A percentile compares a stretch with the other conserved stretches of the same genome.
Conservation (phyloP, 306 rosid species). For the Gastrolobium villosum region DNA sequence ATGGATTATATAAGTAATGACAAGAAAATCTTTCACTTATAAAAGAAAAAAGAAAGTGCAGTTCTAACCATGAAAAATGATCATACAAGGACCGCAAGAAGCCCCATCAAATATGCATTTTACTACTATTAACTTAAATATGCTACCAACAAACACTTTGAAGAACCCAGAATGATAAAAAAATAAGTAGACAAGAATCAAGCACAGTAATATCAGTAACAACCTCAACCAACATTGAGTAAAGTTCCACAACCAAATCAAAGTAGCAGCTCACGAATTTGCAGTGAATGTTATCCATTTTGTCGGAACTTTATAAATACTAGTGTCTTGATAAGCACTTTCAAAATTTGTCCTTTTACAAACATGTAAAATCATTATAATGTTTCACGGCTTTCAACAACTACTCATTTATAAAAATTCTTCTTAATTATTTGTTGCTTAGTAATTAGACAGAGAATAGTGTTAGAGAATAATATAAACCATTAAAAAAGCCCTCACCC, state of each 20-base stretch:
- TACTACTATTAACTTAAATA: conserved; percentile 8
- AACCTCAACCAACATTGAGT: background rate
- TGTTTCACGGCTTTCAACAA: conserved; percentile 7
- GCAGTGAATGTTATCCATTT: background rate
- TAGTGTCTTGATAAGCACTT: too few species aligned
- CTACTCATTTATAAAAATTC: background rate
- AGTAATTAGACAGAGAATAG: too few species aligned
- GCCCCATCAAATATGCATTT: background rate
- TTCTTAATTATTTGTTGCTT: background rate
- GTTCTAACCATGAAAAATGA: conserved; percentile 14
- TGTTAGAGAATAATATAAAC: too few species aligned
- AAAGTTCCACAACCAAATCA: conserved; percentile 1
- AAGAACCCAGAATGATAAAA: background rate
- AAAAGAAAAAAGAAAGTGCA: too few species aligned
- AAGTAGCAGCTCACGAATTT: conserved; percentile 19
- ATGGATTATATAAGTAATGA: too few species aligned
- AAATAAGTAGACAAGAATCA: background rate
- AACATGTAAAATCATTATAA: background rate
- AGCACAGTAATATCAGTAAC: conserved; percentile 8
- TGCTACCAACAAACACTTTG: background rate
- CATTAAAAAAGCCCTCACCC: too few species aligned
- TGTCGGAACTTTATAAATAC: background rate
- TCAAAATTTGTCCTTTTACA: too few species aligned
- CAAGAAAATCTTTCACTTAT: too few species aligned
- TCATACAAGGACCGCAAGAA: conserved; percentile 21